Evolutionary conservation across 1,284 basidiomycete genomes (phyloP), one percentile per base, ranked within the genome.

Genomic region (Serendipita sp.): DNA sequence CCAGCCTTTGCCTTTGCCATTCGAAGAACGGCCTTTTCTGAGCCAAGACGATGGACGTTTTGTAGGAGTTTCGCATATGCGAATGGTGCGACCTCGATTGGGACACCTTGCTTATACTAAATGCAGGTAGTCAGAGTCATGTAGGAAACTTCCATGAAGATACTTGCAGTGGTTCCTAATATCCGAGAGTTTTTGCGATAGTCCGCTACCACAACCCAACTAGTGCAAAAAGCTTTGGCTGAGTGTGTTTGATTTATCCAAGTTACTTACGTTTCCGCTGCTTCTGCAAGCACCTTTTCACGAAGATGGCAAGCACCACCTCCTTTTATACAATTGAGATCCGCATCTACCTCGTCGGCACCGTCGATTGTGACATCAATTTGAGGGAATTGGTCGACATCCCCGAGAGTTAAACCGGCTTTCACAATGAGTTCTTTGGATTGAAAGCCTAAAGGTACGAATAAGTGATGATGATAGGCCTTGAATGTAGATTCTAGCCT

Each of bases 351-450:
- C 74, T 98, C 95, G 69, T 99, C 95, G 1, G 95, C 95, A 49
- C 95, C 95, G 72, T 99, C 95, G 63, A 99, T 85, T 3, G 93
- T 96, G 32, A 99, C 91, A 70, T 99, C 96, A 63, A 99, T 88
- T 6, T 78, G 77, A 1, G 90, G 87, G 74, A 91, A 93, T 72
- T 93, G 87, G 71, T 93, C 91, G 2, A 97, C 87, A 70, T 99
- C 96, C 35, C 94, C 96, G 3, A 99, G 81, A 41, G 76, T 83
- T 8, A 99, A 78, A 2, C 85, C 81, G 22, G 86, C 85, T 53
- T 81, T 78, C 61, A 98, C 85, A 71, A 99, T 98, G 65, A 99
- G 82, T 71, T 96, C 87, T 72, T 93, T 95, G 6, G 90, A 93
- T 74, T 99, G 95, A 75, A 99, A 99, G 35, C 94, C 91, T 88